Evolutionary conservation across 176 grass and related monocot species (phyloP).

Genomic region (Rhynchospora breviuscula): DNA sequence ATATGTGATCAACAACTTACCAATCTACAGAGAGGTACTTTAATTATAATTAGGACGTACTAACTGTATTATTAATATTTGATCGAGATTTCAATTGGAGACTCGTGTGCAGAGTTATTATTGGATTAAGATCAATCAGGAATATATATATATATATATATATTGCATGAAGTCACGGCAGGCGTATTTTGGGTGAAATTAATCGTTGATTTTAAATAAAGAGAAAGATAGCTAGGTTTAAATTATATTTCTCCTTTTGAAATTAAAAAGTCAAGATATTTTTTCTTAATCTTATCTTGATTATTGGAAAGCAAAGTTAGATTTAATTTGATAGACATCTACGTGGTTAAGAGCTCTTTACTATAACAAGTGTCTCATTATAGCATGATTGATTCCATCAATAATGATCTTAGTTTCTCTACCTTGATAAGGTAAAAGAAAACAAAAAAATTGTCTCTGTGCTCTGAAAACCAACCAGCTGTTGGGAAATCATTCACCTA

Average conservation of each 20-base stretch:
- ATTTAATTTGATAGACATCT: background rate
- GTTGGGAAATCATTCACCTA: constrained; percentile 17
- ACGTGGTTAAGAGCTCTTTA: background rate
- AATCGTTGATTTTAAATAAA: background rate
- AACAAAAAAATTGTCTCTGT: background rate
- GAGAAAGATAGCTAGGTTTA: background rate
- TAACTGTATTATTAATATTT: background rate
- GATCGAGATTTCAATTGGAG: background rate
- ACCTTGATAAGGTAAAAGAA: background rate
- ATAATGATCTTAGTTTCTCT: background rate
- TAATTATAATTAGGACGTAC: background rate
- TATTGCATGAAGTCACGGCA: background rate
- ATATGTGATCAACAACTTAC: constrained; percentile 8
- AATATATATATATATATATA: too few relatives aligned
- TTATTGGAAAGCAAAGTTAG: background rate
- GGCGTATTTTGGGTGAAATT: background rate
- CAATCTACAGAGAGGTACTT: background rate
- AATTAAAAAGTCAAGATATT: background rate
- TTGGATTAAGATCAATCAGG: background rate
- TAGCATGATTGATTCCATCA: constrained; percentile 4
- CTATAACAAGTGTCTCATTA: background rate
- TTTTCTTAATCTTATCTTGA: background rate
- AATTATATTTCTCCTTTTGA: background rate
- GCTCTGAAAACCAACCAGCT: constrained; percentile 19
- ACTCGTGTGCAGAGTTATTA: background rate